Evolutionary conservation across 257 asterid species (phyloP), one percentile per base, ranked within the genome.

Genomic region (Scutellaria barbata): DNA sequence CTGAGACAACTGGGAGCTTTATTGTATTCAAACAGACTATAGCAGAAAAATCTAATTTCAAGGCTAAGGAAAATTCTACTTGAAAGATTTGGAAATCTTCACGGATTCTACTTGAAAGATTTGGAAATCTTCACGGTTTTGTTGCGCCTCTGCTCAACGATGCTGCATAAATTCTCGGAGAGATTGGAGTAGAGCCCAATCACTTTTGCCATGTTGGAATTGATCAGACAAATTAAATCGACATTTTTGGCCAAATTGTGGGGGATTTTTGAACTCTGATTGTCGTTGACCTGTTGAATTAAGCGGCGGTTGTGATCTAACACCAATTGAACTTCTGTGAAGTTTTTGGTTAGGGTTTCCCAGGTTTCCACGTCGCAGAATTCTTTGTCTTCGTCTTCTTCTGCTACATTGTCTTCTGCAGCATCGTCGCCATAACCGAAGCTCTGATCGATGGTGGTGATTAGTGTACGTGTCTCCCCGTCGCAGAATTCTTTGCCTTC

Each of bases 211-310:
- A 91, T 81, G 74, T 91, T 91, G 13, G 74, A 77, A 47, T 89
- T 84, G 43, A 89, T 89, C 79, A 85, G 90, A 3, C 84, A 82
- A 40, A 91, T 89, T 68, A 91, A 74, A 33, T 76, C 74, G 11
- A 89, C 92, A 9, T 85, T 91, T 63, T 77, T 81, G 60, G 73
- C 90, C 79, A 91, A 7, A 73, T 85, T 85, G 1, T 76, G 75
- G 18, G 87, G 90, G 51, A 81, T 37, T 71, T 79, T 89, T 4
- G 96, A 84, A 8, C 71, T 80, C 48, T 89, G 96, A 79, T 91
- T 87, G 52, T 89, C 83, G 68, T 91, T 85, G 25, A 82, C 97
- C 69, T 83, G 95, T 33, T 85, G 88, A 74, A 91, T 89, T 14
- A 91, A 63, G 40, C 61, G 68, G 43, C 94, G 83, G 62, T 90